Evolutionary conservation across 768 basidiomycete species (phyloP).

Genomic region (Agrocybe praecox): DNA sequence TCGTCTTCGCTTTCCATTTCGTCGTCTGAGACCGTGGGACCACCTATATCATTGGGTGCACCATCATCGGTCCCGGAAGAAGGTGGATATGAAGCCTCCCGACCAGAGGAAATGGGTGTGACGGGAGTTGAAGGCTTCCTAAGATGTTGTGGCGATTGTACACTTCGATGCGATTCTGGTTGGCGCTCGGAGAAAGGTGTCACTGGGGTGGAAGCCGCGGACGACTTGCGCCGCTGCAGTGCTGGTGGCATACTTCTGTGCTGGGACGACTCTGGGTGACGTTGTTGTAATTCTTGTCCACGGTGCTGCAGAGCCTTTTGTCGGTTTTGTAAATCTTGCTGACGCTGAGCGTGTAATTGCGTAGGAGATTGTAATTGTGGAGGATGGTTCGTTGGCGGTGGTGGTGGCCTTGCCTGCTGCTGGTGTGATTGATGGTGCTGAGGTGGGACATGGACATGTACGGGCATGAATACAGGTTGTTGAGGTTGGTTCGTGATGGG

Average conservation of each 20-base stretch:
- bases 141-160: not conserved
- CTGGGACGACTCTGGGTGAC: not conserved
- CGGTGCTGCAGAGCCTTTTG: too few relatives aligned
- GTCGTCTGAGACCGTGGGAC: constrained; percentile 42
- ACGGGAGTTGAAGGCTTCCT: constrained; percentile 16
- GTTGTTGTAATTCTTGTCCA: not conserved
- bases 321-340: too few relatives aligned
- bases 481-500: not conserved
- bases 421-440: constrained; percentile 7
- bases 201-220: not conserved
- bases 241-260: not conserved
- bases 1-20: constrained; percentile 76
- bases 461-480: not conserved
- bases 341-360: not conserved
- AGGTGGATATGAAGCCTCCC: constrained; percentile 19
- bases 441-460: not conserved
- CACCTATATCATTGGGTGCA: constrained; percentile 31
- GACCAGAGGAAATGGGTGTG: constrained; percentile 18
- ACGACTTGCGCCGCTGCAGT: not conserved
- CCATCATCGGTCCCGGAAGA: constrained; percentile 40
- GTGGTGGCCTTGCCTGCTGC: constrained; percentile 7
- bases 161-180: not conserved
- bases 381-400: constrained; percentile 1
- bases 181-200: not conserved
- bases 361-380: not conserved